Percentiles rank a stretch among this genome's conserved stretches.
These are phyloP conservation scores for Saturnispora sekii DNA, from an alignment of 805 yeast species.

Conservation along the genomic window DNA sequence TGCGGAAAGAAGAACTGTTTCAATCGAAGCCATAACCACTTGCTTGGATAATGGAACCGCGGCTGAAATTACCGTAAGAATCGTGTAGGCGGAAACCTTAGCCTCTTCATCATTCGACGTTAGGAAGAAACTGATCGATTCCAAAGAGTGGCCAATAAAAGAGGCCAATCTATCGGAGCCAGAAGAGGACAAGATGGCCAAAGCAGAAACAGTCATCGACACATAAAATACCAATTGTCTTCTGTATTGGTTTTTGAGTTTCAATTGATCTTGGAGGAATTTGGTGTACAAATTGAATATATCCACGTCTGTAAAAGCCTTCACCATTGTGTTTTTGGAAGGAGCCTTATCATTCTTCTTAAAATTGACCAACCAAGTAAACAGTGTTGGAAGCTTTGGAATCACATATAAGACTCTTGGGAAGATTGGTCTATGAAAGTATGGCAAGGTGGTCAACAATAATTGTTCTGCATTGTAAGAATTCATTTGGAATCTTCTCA, in stretches of 20 bases:
- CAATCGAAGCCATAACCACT: constrained; percentile 51
- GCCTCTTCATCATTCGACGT: constrained; percentile 43
- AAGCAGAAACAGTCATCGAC: constrained; percentile 55
- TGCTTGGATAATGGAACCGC: constrained; percentile 55
- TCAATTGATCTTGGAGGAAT: constrained; percentile 40
- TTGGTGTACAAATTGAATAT: constrained; percentile 58
- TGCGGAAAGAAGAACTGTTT: constrained; percentile 35
- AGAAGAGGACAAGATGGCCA: constrained; percentile 49
- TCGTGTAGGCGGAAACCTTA: constrained; percentile 76
- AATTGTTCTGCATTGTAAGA: constrained; percentile 67
- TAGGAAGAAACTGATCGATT: constrained; percentile 47
- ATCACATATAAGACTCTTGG: constrained; percentile 65
- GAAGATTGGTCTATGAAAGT: constrained; percentile 65
- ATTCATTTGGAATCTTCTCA: constrained; percentile 83
- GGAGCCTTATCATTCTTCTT: constrained; percentile 53
- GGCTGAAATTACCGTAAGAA: constrained; percentile 66
- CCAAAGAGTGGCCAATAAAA: constrained; percentile 48
- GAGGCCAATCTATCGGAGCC: constrained; percentile 34
- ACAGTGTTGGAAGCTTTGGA: constrained; percentile 66
- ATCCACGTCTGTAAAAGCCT: constrained; percentile 63
- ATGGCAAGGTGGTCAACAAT: constrained; percentile 69
- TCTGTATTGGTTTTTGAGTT: constrained; percentile 50
- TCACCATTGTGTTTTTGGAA: constrained; percentile 56
- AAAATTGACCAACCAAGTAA: constrained; percentile 59
- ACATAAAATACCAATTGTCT: constrained; percentile 72